Base-by-base conservation (phyloP, 495 filamentous ascomycete genomes). In the Penicillium crystallinum region DNA sequence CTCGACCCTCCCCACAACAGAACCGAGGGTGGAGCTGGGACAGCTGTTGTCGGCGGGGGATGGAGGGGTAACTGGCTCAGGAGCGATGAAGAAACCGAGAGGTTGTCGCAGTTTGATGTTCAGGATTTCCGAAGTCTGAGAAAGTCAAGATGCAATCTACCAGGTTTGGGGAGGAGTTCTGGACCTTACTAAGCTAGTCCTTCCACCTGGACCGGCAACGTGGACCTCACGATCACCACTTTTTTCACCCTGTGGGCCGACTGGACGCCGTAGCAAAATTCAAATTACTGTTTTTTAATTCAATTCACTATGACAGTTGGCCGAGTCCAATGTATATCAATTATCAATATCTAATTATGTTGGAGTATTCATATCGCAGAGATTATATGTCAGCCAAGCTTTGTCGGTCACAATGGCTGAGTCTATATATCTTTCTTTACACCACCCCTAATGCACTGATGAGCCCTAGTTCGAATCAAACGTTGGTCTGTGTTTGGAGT, bases 1-100 rank as follows among this genome's bases (percentile, higher is more conserved):
- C 60, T 63, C 59, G 59, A 59, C 36, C 39, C 59, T 65, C 63
- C 44, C 63, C 63, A 66, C 63, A 64, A 30, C 46, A 57, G 55
- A 63, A 39, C 62, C 62, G 59, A 65, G 30, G 57, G 63, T 61
- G 60, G 63, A 65, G 54, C 49, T 56, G 46, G n/a, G 53, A 54
- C 35, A 63, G 49, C 59, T 64, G 53, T 14, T 46, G 33, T 53
- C 46, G 45, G 53, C 27, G 45, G 51, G 47, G 61, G 44, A 52
- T 53, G 46, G 53, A 46, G 35, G 54, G 54, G 45, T 46, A 48
- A 38, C 12, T 46, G 31, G 34, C 15, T 40, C 11, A 37, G 18
- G 47, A 37, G 18, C n/a, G 10, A 3, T 15, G 17, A 22, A 46
- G 44, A 17, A 34, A 31, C 10, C 29, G 29, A 31, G 11, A 11